Evolutionary conservation across 768 basidiomycete genomes (phyloP).

Genomic region (Lentinula sp.): DNA sequence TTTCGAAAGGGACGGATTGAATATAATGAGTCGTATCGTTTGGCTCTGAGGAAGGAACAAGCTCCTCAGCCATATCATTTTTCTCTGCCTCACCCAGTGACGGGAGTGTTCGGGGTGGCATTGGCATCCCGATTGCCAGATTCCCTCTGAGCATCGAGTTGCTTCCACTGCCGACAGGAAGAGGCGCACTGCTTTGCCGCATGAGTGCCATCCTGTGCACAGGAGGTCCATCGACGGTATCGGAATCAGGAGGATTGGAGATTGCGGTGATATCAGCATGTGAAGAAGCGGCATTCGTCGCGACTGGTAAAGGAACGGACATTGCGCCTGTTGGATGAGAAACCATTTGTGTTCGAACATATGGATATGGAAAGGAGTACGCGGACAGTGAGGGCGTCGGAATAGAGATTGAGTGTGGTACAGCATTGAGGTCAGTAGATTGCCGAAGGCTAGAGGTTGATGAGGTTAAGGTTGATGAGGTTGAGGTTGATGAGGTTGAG

Average conservation of each 20-base stretch:
- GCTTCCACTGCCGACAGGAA: conserved; percentile 21
- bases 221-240: conserved; percentile 10
- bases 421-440: neutral
- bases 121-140: neutral
- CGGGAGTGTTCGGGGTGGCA: neutral
- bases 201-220: conserved; percentile 34
- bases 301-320: neutral
- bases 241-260: neutral
- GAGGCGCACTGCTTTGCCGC: conserved; percentile 43
- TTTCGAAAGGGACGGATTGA: neutral
- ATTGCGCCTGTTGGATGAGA: neutral
- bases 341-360: neutral
- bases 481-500: neutral
- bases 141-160: neutral
- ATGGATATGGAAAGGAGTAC: neutral
- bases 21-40: neutral
- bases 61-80: neutral
- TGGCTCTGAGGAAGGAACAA: neutral
- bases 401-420: neutral
- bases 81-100: conserved; percentile 5
- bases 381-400: neutral
- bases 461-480: neutral
- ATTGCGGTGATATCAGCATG: neutral
- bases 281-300: neutral
- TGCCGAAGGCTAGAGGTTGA: neutral